A percentile compares a stretch with the other conserved stretches of the same genome.
Evolutionary conservation across 164 flowering plant species (phyloP).

Genomic region (Saururus chinensis): DNA sequence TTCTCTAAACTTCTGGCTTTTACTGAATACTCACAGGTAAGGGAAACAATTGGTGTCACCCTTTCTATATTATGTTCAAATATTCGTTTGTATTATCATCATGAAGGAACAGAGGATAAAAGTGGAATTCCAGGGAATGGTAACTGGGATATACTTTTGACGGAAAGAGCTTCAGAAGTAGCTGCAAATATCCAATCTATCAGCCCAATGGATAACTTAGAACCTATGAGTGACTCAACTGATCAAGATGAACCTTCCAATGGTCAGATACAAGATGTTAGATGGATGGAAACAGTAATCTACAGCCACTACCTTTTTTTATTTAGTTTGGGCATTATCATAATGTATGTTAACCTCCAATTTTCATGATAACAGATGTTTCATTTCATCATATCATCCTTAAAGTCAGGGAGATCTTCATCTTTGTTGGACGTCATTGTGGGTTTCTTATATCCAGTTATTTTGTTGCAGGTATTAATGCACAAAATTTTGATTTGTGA

Average conservation of each 20-base stretch:
- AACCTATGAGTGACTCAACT: conserved; percentile 14
- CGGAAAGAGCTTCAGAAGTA: conserved; percentile 48
- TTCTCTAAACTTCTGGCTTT: background rate
- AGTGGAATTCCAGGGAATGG: conserved; percentile 16
- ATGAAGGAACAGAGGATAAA: conserved; percentile 16
- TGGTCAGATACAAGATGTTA: conserved; percentile 47
- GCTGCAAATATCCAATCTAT: conserved; percentile 50
- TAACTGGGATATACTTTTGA: conserved; percentile 50
- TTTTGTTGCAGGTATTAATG: conserved; percentile 66
- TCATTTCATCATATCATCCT: conserved; percentile 74
- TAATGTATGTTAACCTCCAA: background rate
- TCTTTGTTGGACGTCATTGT: conserved; percentile 61
- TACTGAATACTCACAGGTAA: conserved; percentile 36
- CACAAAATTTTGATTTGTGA: background rate
- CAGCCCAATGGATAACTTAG: conserved; percentile 36
- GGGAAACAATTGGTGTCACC: conserved; percentile 86
- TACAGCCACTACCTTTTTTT: background rate
- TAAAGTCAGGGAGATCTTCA: conserved; percentile 92
- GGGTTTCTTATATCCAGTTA: conserved; percentile 72
- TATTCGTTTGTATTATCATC: conserved; percentile 43
- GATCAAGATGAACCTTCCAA: conserved; percentile 28
- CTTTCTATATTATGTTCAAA: conserved; percentile 89
- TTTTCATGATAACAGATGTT: conserved; percentile 43
- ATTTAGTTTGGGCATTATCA: background rate
- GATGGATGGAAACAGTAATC: conserved; percentile 98